phyloP scores from a whole-genome alignment of 108 stramenopile species.

The Epipyxis sp. region DNA sequence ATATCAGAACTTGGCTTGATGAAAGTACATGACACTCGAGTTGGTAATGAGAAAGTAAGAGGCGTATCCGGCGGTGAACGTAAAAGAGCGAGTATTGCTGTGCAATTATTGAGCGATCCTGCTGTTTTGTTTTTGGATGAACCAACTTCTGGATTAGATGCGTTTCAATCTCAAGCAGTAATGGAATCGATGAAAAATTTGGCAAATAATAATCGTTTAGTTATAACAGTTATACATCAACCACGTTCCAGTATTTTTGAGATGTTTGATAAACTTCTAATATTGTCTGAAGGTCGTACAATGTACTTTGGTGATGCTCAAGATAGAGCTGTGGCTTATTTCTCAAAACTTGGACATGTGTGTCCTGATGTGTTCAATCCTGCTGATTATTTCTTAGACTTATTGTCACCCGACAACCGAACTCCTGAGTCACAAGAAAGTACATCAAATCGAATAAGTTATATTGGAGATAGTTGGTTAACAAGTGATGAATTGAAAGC shows the following conservation, averaged over 20 bases:
- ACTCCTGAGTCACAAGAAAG: neutral
- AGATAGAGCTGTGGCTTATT: slow-evolving; percentile 33
- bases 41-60: slow-evolving; percentile 42
- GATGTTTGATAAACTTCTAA: slow-evolving; percentile 53
- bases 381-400: slow-evolving; percentile 48
- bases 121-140: slow-evolving; percentile 28
- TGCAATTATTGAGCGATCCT: slow-evolving; percentile 7
- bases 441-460: neutral
- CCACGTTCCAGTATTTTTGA: slow-evolving; percentile 45
- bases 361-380: slow-evolving; percentile 52
- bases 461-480: neutral
- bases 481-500: neutral
- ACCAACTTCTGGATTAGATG: slow-evolving; percentile 17
- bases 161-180: slow-evolving; percentile 9
- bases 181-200: slow-evolving; percentile 19
- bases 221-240: slow-evolving; percentile 35
- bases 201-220: neutral
- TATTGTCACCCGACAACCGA: neutral
- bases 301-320: slow-evolving; percentile 47
- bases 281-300: slow-evolving; percentile 30
- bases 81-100: slow-evolving; percentile 12
- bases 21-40: slow-evolving; percentile 37
- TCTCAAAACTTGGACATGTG: slow-evolving; percentile 36
- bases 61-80: slow-evolving; percentile 39
- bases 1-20: slow-evolving; percentile 31